Evolutionary conservation across 1,139 yeast species (phyloP), one percentile per base, ranked within the genome.

Genomic region (Diutina ranongensis): DNA sequence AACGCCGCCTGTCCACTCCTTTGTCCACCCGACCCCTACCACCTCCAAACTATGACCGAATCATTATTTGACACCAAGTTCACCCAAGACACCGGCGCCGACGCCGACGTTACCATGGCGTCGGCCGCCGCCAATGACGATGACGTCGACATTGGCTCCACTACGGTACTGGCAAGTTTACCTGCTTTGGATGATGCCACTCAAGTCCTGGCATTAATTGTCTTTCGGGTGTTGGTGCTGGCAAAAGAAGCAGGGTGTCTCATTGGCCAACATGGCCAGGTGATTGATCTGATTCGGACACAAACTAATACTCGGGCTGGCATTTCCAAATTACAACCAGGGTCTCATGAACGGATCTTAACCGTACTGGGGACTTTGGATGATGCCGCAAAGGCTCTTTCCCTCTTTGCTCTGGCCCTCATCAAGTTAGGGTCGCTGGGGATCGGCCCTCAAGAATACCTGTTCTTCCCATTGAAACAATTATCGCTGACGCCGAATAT

Each of bases 231-330:
- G 2, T 69, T 88, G 41, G 86, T 88, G 20, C 78, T 94, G 12
- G 78, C 94, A 48, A 84, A 83, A 59, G 97, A 88, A 62, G 89
- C 95, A 13, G 96, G 96, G 18, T 84, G 89, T 51, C 78, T 88
- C 51, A 88, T 88, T 56, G 97, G 97, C 44, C 85, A 84, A 56
- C 83, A 79, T 54, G 97, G 97, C 41, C 72, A 75, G 49, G 85
- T 83, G 46, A 88, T 88, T 50, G 85, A 89, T 49, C 75, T 78
- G 33, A 78, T 88, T 46, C 73, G 96, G 53, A 88, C 78, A 45
- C 76, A 75, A 51, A 85, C 94, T 40, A 77, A 77, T 48, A 89
- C 92, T 50, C 85, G 83, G 60, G 95, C 95, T 4, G 96, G 95
- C 20, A 88, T 88, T 45, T 83, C 95, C 27, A 83, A 83, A 56